Evolutionary conservation across 2,329 filamentous ascomycete genomes (phyloP).

Genomic region (Aciculosporium take): DNA sequence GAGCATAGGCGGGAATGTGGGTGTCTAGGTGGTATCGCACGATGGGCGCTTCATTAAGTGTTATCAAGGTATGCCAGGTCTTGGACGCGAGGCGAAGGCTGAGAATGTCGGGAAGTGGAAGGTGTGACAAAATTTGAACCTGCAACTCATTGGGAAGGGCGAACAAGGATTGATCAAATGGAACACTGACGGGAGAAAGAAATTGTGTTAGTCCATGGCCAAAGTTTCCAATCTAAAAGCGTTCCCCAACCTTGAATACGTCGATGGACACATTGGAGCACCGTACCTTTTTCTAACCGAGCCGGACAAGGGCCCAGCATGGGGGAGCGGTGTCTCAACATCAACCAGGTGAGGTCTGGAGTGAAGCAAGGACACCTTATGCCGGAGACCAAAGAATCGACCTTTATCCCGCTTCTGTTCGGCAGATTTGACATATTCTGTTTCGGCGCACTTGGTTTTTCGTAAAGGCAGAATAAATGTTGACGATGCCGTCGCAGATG

Average conservation of each 20-base stretch:
- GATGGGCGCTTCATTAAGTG: constrained; percentile 45
- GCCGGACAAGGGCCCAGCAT: constrained; percentile 12
- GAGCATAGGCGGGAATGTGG: constrained; percentile 45
- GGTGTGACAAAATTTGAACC: constrained; percentile 44
- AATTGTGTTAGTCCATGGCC: constrained; percentile 8
- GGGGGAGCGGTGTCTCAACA: constrained; percentile 5
- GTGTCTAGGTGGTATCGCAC: constrained; percentile 46
- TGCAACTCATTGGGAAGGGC: constrained; percentile 47
- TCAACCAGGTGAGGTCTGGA: constrained; percentile 17
- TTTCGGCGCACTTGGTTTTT: constrained; percentile 21
- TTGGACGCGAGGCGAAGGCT: constrained; percentile 44
- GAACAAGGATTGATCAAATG: constrained; percentile 44
- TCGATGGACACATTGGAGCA: too few species aligned
- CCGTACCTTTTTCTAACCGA: constrained; percentile 20
- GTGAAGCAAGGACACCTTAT: constrained; percentile 23
- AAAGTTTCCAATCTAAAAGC: neutral
- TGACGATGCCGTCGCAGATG: constrained; percentile 17
- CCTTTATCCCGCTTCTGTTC: constrained; percentile 28
- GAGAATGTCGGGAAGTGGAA: constrained; percentile 46
- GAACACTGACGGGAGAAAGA: constrained; percentile 18
- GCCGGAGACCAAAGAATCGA: constrained; percentile 27
- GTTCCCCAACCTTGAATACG: too few species aligned
- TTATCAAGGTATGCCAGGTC: constrained; percentile 45
- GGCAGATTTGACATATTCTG: constrained; percentile 15
- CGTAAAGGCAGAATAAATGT: constrained; percentile 37